Conservation (phyloP, 2,329 filamentous ascomycete species). For the Diplodia mutila region DNA sequence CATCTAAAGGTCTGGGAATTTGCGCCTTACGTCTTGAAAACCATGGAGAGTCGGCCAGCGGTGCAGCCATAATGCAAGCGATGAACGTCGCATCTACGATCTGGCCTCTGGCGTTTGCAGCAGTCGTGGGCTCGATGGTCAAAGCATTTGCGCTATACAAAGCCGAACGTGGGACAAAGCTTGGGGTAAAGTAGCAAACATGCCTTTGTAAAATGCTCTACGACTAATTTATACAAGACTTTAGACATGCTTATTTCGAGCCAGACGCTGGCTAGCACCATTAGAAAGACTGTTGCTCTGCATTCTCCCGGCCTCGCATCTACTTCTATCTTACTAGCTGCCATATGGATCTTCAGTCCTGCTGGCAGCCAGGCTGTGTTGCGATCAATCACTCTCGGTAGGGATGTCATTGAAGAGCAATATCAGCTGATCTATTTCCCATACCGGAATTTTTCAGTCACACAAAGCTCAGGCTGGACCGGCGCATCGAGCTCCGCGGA, state of each 20-base stretch:
- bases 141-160: neutral
- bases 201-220: neutral
- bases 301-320: neutral
- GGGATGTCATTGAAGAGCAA: neutral
- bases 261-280: neutral
- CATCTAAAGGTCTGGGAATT: too few species aligned
- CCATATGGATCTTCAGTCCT: neutral
- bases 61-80: neutral
- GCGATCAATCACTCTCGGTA: neutral
- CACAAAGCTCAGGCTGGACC: neutral
- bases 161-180: neutral
- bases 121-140: neutral
- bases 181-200: neutral
- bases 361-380: neutral
- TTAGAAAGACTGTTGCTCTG: neutral
- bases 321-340: neutral
- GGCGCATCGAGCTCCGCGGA: neutral
- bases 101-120: neutral
- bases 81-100: neutral
- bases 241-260: neutral
- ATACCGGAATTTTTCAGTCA: neutral
- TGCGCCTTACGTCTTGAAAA: too few species aligned
- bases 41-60: too few species aligned
- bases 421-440: neutral
- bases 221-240: neutral